Evolutionary conservation across 1,284 basidiomycete species (phyloP).

Genomic region (Trichosporon ovoides): DNA sequence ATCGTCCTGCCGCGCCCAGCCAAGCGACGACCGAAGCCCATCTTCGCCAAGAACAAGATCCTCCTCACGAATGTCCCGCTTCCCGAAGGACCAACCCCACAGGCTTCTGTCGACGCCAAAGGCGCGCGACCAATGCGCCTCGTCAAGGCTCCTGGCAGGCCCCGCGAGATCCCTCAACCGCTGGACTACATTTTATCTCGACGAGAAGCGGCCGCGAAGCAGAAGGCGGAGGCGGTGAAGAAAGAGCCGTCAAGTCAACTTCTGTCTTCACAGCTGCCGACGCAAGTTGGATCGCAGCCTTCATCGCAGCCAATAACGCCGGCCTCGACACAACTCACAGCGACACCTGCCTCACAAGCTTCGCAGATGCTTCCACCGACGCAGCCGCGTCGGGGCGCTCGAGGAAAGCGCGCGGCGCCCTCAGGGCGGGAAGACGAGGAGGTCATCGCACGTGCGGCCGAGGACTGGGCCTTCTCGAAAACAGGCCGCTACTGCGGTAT

Average conservation of each 20-base stretch:
- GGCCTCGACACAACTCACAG: too few relatives aligned
- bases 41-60: conserved; percentile 1
- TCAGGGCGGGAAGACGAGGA: background rate
- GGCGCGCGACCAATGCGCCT: background rate
- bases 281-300: too few relatives aligned
- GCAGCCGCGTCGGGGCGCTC: background rate
- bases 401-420: background rate
- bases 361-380: background rate
- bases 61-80: background rate
- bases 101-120: background rate
- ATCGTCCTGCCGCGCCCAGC: background rate
- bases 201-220: background rate
- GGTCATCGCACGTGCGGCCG: background rate
- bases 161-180: background rate
- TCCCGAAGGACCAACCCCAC: background rate
- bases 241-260: background rate
- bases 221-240: background rate
- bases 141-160: background rate
- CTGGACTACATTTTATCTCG: background rate
- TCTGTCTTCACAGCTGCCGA: background rate
- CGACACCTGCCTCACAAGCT: background rate
- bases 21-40: background rate
- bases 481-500: background rate
- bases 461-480: background rate
- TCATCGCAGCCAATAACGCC: too few relatives aligned